Evolutionary conservation across 2,329 filamentous ascomycete genomes (phyloP).

Genomic region (Arthroderma sp.): DNA sequence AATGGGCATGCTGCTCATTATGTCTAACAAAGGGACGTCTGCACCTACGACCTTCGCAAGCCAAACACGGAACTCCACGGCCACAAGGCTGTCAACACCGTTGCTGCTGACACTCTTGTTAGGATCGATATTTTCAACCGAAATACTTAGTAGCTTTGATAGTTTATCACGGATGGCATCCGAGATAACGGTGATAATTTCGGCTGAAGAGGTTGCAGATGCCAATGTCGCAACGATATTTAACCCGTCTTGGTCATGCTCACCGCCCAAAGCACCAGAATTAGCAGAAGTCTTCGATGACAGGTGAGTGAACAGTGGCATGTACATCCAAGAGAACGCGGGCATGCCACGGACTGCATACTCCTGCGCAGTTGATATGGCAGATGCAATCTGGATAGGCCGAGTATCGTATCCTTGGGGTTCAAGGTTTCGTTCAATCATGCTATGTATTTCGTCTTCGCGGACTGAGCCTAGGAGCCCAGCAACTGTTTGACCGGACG

Average conservation of each 20-base stretch:
- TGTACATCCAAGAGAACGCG: slow-evolving; percentile 16
- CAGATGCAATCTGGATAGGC: slow-evolving; percentile 7
- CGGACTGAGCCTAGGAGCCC: not conserved
- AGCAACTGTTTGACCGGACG: not conserved
- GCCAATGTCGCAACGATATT: slow-evolving; percentile 5
- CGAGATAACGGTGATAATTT: not conserved
- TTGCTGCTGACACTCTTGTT: slow-evolving; percentile 12
- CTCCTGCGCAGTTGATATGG: not conserved
- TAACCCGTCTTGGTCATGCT: not conserved
- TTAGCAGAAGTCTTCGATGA: slow-evolving; percentile 5
- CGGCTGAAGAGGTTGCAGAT: not conserved
- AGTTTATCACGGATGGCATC: slow-evolving; percentile 8
- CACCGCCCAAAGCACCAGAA: too few species aligned
- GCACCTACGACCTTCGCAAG: slow-evolving; percentile 20
- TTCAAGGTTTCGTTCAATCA: slow-evolving; percentile 15
- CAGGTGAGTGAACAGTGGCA: slow-evolving; percentile 17
- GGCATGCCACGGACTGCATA: slow-evolving; percentile 13
- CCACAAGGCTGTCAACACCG: slow-evolving; percentile 22
- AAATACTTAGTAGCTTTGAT: slow-evolving; percentile 8
- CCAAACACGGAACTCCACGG: slow-evolving; percentile 23
- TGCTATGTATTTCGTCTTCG: slow-evolving; percentile 7
- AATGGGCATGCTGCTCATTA: slow-evolving; percentile 13
- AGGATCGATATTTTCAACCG: slow-evolving; percentile 10
- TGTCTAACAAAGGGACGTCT: slow-evolving; percentile 15
- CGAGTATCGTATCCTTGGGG: slow-evolving; percentile 7